These are phyloP conservation scores for Coemansia sp. DNA, from an alignment of 192 early-diverging fungal genomes.

Conservation along the genomic window DNA sequence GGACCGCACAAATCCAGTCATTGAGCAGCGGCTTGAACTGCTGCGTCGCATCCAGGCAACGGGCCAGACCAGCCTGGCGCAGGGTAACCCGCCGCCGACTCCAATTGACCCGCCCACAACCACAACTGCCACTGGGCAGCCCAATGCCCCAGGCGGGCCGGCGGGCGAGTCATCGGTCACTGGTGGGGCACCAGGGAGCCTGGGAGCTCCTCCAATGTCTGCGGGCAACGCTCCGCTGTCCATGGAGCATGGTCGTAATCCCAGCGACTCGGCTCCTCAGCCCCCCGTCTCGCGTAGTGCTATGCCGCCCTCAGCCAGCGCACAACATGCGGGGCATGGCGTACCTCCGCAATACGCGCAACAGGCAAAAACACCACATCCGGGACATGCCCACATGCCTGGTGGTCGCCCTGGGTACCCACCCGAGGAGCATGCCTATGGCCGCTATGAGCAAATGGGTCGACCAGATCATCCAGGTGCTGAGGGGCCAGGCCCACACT, in stretches of 20 bases:
- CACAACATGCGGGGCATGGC: conserved; percentile 5
- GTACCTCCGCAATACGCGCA: conserved; percentile 16
- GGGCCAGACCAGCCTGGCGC: conserved; percentile 35
- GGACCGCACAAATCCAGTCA: conserved; percentile 85
- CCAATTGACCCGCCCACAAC: conserved; percentile 51
- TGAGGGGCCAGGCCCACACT: conserved; percentile 14
- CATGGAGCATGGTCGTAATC: conserved; percentile 23
- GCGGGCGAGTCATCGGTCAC: conserved; percentile 36
- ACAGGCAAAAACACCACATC: conserved; percentile 15
- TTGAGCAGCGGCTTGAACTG: conserved; percentile 73
- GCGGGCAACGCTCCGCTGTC: conserved; percentile 11
- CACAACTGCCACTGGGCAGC: conserved; percentile 39
- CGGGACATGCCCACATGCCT: conserved; percentile 12
- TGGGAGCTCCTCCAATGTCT: conserved; percentile 46
- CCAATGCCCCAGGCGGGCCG: conserved; percentile 53
- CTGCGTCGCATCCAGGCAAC: conserved; percentile 53
- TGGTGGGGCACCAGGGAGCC: conserved; percentile 39
- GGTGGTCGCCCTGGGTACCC: conserved; percentile 33
- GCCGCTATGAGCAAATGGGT: conserved; percentile 25
- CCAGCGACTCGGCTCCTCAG: conserved; percentile 19
- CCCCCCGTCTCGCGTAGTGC: conserved; percentile 5
- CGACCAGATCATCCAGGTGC: conserved; percentile 30
- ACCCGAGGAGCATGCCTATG: conserved; percentile 31
- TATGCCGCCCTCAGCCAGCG: conserved; percentile 13
- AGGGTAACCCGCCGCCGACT: conserved; percentile 32